Evolutionary conservation across 371 early-diverging fungal genomes (phyloP).

Genomic region (Racocetra persica): DNA sequence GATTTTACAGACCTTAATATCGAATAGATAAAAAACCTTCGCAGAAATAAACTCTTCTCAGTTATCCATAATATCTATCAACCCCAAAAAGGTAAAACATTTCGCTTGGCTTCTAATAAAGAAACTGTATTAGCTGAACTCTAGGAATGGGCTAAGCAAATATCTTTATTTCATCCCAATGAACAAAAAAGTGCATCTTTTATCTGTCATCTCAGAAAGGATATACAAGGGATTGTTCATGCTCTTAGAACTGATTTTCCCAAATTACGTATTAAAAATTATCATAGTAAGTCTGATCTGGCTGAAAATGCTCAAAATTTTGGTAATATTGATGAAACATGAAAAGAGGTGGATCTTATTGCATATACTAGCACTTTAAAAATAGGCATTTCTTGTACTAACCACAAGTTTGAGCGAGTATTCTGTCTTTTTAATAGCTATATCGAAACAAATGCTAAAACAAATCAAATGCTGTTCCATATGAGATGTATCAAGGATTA

Average conservation of each 20-base stretch:
- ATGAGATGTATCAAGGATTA: conserved; percentile 25
- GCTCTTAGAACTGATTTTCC: conserved; percentile 21
- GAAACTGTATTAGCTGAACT: conserved; percentile 33
- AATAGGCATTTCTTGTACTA: conserved; percentile 28
- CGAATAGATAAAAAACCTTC: conserved; percentile 28
- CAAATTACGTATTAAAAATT: conserved; percentile 25
- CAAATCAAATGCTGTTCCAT: conserved; percentile 34
- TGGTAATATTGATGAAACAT: conserved; percentile 34
- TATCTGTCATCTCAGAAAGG: background rate
- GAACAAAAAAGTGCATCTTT: conserved; percentile 29
- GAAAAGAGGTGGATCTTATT: conserved; percentile 23
- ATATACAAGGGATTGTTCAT: conserved; percentile 33
- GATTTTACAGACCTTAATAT: conserved; percentile 40
- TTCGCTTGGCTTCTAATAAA: conserved; percentile 1
- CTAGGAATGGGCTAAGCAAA: conserved; percentile 33
- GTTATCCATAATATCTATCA: conserved; percentile 12
- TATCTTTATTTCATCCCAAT: conserved; percentile 1
- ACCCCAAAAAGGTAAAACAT: conserved; percentile 16
- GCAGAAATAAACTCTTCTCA: background rate
- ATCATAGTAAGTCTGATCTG: conserved; percentile 30
- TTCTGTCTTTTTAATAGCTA: conserved; percentile 39
- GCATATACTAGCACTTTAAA: conserved; percentile 31
- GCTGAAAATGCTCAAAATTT: conserved; percentile 2
- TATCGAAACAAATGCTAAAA: conserved; percentile 36
- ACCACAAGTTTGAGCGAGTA: conserved; percentile 29